Base-by-base conservation (phyloP, 192 early-diverging fungal genomes). In the Umbelopsis sp. region DNA sequence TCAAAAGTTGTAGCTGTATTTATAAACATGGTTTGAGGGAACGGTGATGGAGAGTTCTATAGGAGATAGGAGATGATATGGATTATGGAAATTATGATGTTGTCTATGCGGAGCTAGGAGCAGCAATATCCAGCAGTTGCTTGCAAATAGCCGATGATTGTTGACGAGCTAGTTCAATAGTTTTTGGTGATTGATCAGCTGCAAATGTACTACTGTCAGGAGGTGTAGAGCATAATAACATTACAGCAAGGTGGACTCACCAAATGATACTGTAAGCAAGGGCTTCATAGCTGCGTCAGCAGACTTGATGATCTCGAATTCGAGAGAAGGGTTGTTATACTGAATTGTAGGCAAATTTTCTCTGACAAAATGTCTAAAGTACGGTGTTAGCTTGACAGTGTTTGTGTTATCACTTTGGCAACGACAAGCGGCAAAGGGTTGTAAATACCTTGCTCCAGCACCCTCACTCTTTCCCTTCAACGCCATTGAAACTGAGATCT, bases 281-380 rank as follows among this genome's bases (percentile, higher is more conserved):
- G 84, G 86, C 50, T 49, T 74, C 27, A 80, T 77, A 21, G 72
- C 68, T 10, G 78, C 49, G 41, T 85, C 77, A 61, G 78, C 30
- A 13, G 73, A 73, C 55, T 81, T 84, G 0, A 65, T 68, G 46
- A 87, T 70, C 58, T 84, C 82, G 66, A 82, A 81, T 23, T 71
- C 69, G 21, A 87, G 70, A 10, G 50, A 15, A 3, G 86, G 86
- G 65, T 88, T 88, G 73, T 85, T 84, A 48, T 86, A 88, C 37
- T 81, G 79, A 46, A 88, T 78, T 49, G 82, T 73, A 20, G 86
- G 86, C 64, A 88, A 71, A 53, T 79, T 82, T 55, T 85, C 81
- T 22, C 80, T 81, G 30, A 78, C 69, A 48, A 88, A 86, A 70
- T 84, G 78, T 80, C 84, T 88, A 76, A 2, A 41, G 37, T 41